phyloP scores from a whole-genome alignment of 139 green algal species.

The Edaphochlamys debaryana region DNA sequence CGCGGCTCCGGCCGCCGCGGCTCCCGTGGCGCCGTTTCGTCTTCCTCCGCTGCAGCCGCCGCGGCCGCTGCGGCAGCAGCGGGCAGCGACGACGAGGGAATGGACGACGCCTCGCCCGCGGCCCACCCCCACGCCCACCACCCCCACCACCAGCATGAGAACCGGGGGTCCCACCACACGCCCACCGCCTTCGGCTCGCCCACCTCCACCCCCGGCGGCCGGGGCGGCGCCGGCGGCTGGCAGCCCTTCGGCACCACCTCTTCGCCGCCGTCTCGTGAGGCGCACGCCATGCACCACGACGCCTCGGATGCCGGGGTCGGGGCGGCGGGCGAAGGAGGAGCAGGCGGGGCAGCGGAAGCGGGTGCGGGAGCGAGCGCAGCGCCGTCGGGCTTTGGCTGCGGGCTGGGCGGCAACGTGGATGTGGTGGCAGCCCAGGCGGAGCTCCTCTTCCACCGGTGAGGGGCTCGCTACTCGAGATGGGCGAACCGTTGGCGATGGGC shows the following conservation, averaged over 20 bases:
- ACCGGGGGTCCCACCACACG: not conserved
- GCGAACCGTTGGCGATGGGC: too few species aligned
- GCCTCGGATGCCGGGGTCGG: too few species aligned
- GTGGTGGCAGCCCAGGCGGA: constrained; percentile 80
- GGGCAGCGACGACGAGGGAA: constrained; percentile 17
- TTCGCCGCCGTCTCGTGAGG: too few species aligned
- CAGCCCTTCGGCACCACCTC: too few species aligned
- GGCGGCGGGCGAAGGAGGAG: too few species aligned
- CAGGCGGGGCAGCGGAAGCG: too few species aligned
- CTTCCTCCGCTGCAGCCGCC: not conserved
- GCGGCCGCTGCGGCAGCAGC: not conserved
- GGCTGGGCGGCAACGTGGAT: constrained; percentile 74
- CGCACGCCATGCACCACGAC: too few species aligned
- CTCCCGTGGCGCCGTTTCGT: too few species aligned
- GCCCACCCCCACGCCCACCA: not conserved
- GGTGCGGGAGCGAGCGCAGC: too few species aligned
- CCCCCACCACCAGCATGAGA: not conserved
- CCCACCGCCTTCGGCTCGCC: not conserved
- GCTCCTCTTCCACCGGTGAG: constrained; percentile 66
- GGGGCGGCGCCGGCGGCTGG: too few species aligned
- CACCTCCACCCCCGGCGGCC: not conserved
- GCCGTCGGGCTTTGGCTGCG: constrained; percentile 68
- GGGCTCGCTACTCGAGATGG: too few species aligned
- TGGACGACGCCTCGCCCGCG: constrained; percentile 14
- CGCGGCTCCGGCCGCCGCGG: not conserved